A percentile compares a stretch with the other conserved stretches of the same genome.
phyloP scores from a whole-genome alignment of 495 filamentous ascomycete species.

The Penicillium robsamsonii region DNA sequence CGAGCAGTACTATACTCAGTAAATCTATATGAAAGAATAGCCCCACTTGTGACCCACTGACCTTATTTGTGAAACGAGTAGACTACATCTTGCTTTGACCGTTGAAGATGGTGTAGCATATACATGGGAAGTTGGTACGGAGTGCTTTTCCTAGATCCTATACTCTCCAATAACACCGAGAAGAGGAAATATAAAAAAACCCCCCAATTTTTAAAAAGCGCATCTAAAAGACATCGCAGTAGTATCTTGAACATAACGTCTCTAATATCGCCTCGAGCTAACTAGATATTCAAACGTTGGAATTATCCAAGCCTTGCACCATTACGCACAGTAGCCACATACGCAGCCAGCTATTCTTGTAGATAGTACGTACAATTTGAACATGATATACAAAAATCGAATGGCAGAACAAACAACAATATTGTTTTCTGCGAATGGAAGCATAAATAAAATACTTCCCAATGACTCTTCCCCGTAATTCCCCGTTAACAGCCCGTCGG shows the following conservation, averaged over 20 bases:
- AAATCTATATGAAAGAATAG: too few relatives aligned
- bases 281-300: not conserved
- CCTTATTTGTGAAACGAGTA: too few relatives aligned
- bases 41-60: too few relatives aligned
- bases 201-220: too few relatives aligned
- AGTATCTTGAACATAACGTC: too few relatives aligned
- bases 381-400: not conserved
- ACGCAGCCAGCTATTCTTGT: not conserved
- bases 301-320: not conserved
- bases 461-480: constrained; percentile 1
- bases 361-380: not conserved
- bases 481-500: not conserved
- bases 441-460: not conserved
- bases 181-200: too few relatives aligned
- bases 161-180: not conserved
- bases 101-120: too few relatives aligned
- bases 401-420: not conserved
- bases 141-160: too few relatives aligned
- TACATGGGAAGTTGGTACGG: too few relatives aligned
- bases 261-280: not conserved
- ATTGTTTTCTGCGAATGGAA: not conserved
- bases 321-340: not conserved
- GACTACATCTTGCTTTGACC: too few relatives aligned
- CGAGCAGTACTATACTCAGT: too few relatives aligned
- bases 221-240: too few relatives aligned